phyloP scores from a whole-genome alignment of 192 early-diverging fungal species.

The Gamsiella multidivaricata region DNA sequence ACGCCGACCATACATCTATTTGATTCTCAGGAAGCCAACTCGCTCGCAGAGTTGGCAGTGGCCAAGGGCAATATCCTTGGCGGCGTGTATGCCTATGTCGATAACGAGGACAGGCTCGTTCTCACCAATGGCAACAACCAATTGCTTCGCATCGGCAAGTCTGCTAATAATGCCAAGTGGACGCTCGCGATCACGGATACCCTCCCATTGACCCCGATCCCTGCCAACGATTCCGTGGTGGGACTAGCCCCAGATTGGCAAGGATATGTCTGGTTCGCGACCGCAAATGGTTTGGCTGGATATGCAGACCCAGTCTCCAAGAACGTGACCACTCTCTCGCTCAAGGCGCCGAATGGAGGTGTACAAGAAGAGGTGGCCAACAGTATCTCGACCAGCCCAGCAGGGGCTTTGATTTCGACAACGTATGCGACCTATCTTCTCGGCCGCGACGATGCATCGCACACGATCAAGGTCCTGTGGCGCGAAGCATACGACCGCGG shows the following conservation, averaged over 20 bases:
- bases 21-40: constrained; percentile 30
- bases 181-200: constrained; percentile 11
- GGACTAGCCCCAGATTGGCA: constrained; percentile 37
- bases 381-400: constrained; percentile 32
- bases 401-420: constrained; percentile 27
- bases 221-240: constrained; percentile 29
- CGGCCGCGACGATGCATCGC: constrained; percentile 14
- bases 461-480: constrained; percentile 22
- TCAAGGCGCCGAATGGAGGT: constrained; percentile 9
- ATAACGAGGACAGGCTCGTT: constrained; percentile 29
- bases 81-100: constrained; percentile 29
- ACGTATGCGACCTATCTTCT: constrained; percentile 31
- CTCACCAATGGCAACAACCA: constrained; percentile 26
- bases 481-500: constrained; percentile 32
- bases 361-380: constrained; percentile 21
- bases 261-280: constrained; percentile 36
- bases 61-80: constrained; percentile 31
- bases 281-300: constrained; percentile 28
- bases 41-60: constrained; percentile 26
- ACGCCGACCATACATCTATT: constrained; percentile 35
- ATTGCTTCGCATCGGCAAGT: constrained; percentile 29
- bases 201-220: constrained; percentile 23
- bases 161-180: constrained; percentile 26
- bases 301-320: constrained; percentile 23
- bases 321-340: constrained; percentile 16